Evolutionary conservation across 805 yeast species (phyloP).

Genomic region (Candida awuae): DNA sequence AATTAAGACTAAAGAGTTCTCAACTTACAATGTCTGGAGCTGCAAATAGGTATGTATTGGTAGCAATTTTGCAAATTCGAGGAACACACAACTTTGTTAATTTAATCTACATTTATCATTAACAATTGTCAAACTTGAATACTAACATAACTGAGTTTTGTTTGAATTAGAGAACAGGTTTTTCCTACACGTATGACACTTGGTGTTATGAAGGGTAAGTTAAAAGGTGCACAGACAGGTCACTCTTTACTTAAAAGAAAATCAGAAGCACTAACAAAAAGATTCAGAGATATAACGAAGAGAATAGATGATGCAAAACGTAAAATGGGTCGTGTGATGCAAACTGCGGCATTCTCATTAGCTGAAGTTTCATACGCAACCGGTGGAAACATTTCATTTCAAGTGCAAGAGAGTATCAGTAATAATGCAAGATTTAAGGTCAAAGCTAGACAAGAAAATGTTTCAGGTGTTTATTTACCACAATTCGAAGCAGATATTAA

Average conservation of each 20-base stretch:
- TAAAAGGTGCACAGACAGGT: conserved; percentile 96
- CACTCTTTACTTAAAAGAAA: conserved; percentile 89
- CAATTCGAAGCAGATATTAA: conserved; percentile 82
- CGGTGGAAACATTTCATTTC: conserved; percentile 91
- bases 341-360: conserved; percentile 92
- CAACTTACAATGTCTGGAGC: conserved; percentile 20
- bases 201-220: conserved; percentile 87
- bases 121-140: background rate
- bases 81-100: no score
- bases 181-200: conserved; percentile 98
- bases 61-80: background rate
- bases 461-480: conserved; percentile 90
- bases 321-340: conserved; percentile 98
- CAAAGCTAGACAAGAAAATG: conserved; percentile 89
- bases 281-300: conserved; percentile 92
- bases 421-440: conserved; percentile 86
- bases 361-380: conserved; percentile 98
- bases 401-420: conserved; percentile 83
- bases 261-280: conserved; percentile 92
- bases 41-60: conserved; percentile 20
- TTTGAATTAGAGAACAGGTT: conserved; percentile 74
- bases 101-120: background rate
- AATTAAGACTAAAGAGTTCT: no score
- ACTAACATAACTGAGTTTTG: conserved; percentile 2
- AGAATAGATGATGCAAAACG: conserved; percentile 92